Conservation (phyloP, 495 filamentous ascomycete genomes). For the Lophium mytilinum region DNA sequence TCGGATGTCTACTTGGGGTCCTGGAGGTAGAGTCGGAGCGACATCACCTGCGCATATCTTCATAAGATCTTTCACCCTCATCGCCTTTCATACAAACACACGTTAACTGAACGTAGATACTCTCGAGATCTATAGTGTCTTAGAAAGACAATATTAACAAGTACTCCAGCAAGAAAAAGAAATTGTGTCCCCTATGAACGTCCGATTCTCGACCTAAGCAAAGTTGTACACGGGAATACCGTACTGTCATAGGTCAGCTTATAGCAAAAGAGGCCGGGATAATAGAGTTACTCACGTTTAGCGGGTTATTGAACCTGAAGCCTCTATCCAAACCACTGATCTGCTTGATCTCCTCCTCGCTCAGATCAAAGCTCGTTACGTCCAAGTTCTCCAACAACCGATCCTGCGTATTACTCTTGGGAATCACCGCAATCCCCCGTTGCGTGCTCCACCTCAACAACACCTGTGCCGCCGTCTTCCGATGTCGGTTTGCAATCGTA, state of each 20-base stretch:
- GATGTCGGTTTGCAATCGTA: constrained; percentile 57
- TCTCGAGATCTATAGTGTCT: too few relatives aligned
- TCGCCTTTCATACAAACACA: too few relatives aligned
- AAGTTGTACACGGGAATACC: constrained; percentile 1
- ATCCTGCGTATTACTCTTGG: constrained; percentile 65
- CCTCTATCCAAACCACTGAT: constrained; percentile 60
- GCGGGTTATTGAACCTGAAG: constrained; percentile 77
- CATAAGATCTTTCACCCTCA: too few relatives aligned
- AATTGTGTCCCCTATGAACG: too few relatives aligned
- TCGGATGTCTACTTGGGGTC: too few relatives aligned
- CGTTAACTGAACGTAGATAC: too few relatives aligned
- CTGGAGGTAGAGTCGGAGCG: too few relatives aligned
- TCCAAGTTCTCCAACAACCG: constrained; percentile 58
- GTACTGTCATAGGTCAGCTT: background rate
- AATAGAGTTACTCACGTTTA: constrained; percentile 24
- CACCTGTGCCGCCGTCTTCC: constrained; percentile 74
- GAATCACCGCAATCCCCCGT: constrained; percentile 84
- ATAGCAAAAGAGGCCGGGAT: background rate
- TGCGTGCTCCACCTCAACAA: constrained; percentile 92
- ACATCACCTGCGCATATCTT: too few relatives aligned
- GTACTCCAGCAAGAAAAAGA: too few relatives aligned
- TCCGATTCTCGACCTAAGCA: background rate
- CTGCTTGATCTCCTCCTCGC: constrained; percentile 53
- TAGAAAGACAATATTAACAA: too few relatives aligned
- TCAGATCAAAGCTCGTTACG: constrained; percentile 59